phyloP scores from a whole-genome alignment of 2,329 filamentous ascomycete species.

The Uncinocarpus reesii region DNA sequence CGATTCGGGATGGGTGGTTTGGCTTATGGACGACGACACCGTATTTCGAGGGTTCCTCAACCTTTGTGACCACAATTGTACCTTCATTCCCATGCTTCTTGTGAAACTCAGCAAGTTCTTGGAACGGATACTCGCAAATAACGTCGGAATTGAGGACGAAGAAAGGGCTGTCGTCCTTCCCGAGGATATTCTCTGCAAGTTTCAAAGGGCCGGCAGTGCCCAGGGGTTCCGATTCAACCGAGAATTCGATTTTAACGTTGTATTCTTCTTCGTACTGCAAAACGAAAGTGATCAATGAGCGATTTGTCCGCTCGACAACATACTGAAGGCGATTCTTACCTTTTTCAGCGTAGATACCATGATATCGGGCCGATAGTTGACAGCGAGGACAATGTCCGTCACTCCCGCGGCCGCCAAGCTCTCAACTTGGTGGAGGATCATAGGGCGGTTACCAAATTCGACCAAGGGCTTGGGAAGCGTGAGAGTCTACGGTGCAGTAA shows the following conservation, averaged over 20 bases:
- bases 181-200: slow-evolving; percentile 82
- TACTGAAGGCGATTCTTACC: slow-evolving; percentile 39
- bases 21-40: slow-evolving; percentile 97
- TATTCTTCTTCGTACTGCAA: slow-evolving; percentile 76
- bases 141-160: slow-evolving; percentile 98
- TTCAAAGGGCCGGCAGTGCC: slow-evolving; percentile 93
- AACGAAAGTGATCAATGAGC: not conserved
- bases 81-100: slow-evolving; percentile 87
- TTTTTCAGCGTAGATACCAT: slow-evolving; percentile 92
- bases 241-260: slow-evolving; percentile 93
- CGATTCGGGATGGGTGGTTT: slow-evolving; percentile 79
- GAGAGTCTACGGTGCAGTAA: slow-evolving; percentile 60
- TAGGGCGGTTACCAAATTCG: slow-evolving; percentile 97
- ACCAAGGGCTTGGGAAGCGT: slow-evolving; percentile 95
- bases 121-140: slow-evolving; percentile 95
- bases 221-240: slow-evolving; percentile 87
- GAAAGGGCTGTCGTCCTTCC: slow-evolving; percentile 88
- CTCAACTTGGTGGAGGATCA: slow-evolving; percentile 98
- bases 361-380: slow-evolving; percentile 97
- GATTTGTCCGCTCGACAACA: not conserved
- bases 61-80: slow-evolving; percentile 96
- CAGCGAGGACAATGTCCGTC: slow-evolving; percentile 92
- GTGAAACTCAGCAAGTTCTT: slow-evolving; percentile 83
- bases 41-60: slow-evolving; percentile 97
- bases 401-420: slow-evolving; percentile 86